Evolutionary conservation across 2,329 filamentous ascomycete species (phyloP), one percentile per base, ranked within the genome.

Genomic region (Talaromyces sp.): DNA sequence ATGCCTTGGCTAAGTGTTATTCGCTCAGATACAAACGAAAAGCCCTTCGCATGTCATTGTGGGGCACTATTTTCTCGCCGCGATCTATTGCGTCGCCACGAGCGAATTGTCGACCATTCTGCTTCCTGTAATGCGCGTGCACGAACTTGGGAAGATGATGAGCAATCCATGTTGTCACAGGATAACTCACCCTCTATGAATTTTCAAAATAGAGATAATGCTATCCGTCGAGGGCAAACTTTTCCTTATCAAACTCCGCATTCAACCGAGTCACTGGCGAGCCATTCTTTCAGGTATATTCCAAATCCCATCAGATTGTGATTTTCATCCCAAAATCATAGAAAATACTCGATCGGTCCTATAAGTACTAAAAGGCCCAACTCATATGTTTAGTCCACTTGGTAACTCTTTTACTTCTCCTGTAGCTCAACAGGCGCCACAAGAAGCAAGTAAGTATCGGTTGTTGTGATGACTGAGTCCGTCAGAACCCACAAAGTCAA

Each of bases 1-100:
- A 8, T 39, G 13, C 14, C 35, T n/a, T 6, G 6, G 42, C 35
- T 39, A 39, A 39, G 8, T 39, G 17, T 6, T 8, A 7, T 19
- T 39, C 14, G n/a, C 29, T 32, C 29, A 59, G 56, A 57, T 35
- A 61, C 56, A 7, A 51, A 58, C 41, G 58, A 61, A 47, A 58
- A 54, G 17, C 58, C 58, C 1, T 58, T 52, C 24, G 32, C 20
- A 39, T 61, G 58, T 29, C 9, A 13, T 4, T 61, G 58, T 30
- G 56, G 58, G 4, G 49, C 49, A 13, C 51, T 51, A 7, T 61
- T 58, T 43, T 43, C 35, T 14, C 47, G 58, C 8, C 56, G 56
- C 2, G 58, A 58, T 33, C 44, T 61, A 4, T 32, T 61, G 22
- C 52, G 52, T 27, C 56, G 58, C 3, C 58, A 61, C 43, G 51